Conservation (phyloP, 495 filamentous ascomycete genomes). For the Daldinia loculata region DNA sequence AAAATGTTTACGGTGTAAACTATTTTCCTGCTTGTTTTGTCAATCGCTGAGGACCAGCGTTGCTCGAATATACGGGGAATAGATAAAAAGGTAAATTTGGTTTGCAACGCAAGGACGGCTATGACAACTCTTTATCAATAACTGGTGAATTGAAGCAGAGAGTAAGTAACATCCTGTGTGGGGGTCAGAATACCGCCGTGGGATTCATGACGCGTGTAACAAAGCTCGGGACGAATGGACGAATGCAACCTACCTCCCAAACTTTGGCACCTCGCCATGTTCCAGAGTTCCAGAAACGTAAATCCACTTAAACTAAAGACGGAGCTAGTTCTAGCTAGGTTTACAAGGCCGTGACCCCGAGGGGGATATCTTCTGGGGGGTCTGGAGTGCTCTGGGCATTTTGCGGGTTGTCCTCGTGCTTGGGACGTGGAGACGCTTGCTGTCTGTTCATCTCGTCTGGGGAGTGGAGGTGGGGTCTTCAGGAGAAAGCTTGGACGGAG, state of each 20-base stretch:
- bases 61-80: neutral
- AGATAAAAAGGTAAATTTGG: neutral
- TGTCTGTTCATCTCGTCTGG: neutral
- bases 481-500: neutral
- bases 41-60: neutral
- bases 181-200: conserved; percentile 15
- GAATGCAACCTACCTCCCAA: conserved; percentile 21
- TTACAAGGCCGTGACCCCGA: conserved; percentile 25
- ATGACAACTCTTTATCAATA: conserved; percentile 24
- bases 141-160: conserved; percentile 2
- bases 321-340: conserved; percentile 12
- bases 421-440: conserved; percentile 28
- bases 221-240: conserved; percentile 23
- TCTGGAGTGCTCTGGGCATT: conserved; percentile 38
- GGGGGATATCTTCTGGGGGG: conserved; percentile 25
- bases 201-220: conserved; percentile 32
- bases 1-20: neutral
- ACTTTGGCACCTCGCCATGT: conserved; percentile 12
- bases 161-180: conserved; percentile 3
- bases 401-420: conserved; percentile 39
- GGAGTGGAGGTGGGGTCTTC: conserved; percentile 36
- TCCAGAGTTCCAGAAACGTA: conserved; percentile 30
- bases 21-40: too few relatives aligned
- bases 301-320: conserved; percentile 7
- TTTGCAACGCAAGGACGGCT: neutral